Evolutionary conservation across 192 early-diverging fungal genomes (phyloP).

Genomic region (Linderina pennispora): DNA sequence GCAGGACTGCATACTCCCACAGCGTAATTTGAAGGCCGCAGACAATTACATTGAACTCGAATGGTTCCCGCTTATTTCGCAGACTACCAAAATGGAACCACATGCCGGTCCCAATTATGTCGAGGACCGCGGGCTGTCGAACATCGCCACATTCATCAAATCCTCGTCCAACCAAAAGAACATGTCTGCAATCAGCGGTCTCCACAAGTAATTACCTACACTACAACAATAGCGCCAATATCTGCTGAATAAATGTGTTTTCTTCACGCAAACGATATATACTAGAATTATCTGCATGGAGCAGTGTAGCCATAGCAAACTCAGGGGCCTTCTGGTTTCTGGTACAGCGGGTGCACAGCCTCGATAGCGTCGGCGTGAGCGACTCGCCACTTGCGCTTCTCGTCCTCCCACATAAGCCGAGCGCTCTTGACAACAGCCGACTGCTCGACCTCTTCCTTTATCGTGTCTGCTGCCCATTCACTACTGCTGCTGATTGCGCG

Average conservation of each 20-base stretch:
- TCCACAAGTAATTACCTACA: too few species aligned
- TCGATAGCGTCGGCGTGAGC: constrained; percentile 25
- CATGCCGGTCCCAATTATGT: constrained; percentile 32
- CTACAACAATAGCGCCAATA: too few species aligned
- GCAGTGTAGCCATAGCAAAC: too few species aligned
- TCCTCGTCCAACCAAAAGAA: constrained; percentile 17
- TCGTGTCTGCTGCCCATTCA: not conserved
- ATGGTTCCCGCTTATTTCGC: constrained; percentile 37
- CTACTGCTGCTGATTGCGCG: not conserved
- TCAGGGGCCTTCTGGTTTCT: constrained; percentile 1
- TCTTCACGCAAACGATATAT: not conserved
- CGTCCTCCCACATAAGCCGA: constrained; percentile 4
- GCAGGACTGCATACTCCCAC: constrained; percentile 23
- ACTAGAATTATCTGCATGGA: not conserved
- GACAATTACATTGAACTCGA: constrained; percentile 43
- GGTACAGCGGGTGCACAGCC: constrained; percentile 30
- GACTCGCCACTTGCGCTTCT: constrained; percentile 25
- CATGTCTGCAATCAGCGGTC: constrained; percentile 4
- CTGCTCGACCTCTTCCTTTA: constrained; percentile 14
- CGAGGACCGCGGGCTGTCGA: constrained; percentile 33
- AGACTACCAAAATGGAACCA: constrained; percentile 18
- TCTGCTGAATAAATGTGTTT: too few species aligned
- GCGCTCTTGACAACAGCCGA: not conserved
- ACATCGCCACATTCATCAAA: constrained; percentile 30
- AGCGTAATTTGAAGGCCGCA: constrained; percentile 26